Conservation (phyloP, 768 basidiomycete species). For the Clitopilus hobsonii region DNA sequence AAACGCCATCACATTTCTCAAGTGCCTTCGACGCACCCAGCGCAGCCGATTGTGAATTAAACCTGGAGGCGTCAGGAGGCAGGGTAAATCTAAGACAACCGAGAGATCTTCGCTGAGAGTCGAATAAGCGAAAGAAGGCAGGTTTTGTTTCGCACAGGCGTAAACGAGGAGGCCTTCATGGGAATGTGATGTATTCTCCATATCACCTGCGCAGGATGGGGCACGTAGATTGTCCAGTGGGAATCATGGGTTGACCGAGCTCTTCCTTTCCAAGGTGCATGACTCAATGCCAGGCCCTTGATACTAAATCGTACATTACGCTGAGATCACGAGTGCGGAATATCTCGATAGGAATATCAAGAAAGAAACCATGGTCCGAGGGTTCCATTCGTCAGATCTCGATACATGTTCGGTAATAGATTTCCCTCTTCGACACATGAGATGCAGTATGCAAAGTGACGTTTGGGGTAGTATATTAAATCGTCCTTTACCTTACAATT, state of each 20-base stretch:
- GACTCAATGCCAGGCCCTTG: neutral
- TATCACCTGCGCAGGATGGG: neutral
- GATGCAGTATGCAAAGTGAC: neutral
- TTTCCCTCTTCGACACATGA: neutral
- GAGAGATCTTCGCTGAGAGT: neutral
- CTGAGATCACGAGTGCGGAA: neutral
- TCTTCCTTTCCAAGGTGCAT: neutral
- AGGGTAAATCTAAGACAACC: neutral
- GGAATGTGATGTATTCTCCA: neutral
- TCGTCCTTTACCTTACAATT: neutral
- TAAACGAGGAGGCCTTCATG: neutral
- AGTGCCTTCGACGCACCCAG: neutral
- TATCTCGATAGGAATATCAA: neutral
- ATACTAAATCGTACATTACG: neutral
- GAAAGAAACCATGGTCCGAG: neutral
- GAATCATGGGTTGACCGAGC: neutral
- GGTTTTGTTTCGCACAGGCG: neutral
- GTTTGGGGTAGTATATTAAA: neutral
- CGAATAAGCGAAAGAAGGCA: neutral
- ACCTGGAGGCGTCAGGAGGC: neutral
- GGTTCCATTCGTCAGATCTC: neutral
- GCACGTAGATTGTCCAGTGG: neutral
- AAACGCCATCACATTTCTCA: neutral
- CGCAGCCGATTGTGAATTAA: neutral
- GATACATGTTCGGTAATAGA: neutral